Conservation (phyloP, 352 stramenopile species). For the Phytophthora niederhauseri region DNA sequence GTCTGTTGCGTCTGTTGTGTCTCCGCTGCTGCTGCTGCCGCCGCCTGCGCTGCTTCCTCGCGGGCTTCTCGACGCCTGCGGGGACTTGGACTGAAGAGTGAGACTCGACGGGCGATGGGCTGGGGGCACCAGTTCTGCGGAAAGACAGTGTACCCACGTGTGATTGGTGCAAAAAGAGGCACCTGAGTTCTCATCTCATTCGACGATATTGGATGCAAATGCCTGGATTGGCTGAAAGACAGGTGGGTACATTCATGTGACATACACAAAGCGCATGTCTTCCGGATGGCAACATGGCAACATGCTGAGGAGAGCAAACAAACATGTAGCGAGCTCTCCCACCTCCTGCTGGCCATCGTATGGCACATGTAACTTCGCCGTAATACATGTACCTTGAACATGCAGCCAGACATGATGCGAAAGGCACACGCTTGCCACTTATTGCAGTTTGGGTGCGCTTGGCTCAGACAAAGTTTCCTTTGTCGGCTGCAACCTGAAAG, state of each 20-base stretch:
- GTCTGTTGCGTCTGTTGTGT: not conserved
- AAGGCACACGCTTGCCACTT: not conserved
- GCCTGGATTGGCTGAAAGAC: conserved; percentile 10
- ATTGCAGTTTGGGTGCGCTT: not conserved
- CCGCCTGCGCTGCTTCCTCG: conserved; percentile 1
- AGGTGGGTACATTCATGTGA: conserved; percentile 15
- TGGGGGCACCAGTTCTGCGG: conserved; percentile 15
- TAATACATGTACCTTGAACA: not conserved
- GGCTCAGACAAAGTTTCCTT: not conserved
- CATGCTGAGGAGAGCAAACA: not conserved
- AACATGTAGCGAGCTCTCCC: conserved; percentile 3
- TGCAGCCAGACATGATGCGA: not conserved
- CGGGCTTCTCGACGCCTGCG: conserved; percentile 6
- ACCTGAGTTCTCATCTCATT: conserved; percentile 30
- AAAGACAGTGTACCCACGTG: conserved; percentile 35
- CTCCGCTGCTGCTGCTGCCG: not conserved
- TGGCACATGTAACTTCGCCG: not conserved
- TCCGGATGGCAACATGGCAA: not conserved
- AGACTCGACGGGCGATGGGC: conserved; percentile 15
- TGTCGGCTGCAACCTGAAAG: not conserved
- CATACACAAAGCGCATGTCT: not conserved
- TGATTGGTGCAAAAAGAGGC: conserved; percentile 27
- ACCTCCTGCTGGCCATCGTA: not conserved
- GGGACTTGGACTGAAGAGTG: conserved; percentile 27
- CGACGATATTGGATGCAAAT: not conserved